Percentiles rank a stretch among this genome's conserved stretches.
Evolutionary conservation across 106 monocot genomes (phyloP).

Genomic region (Gastrodia elata): DNA sequence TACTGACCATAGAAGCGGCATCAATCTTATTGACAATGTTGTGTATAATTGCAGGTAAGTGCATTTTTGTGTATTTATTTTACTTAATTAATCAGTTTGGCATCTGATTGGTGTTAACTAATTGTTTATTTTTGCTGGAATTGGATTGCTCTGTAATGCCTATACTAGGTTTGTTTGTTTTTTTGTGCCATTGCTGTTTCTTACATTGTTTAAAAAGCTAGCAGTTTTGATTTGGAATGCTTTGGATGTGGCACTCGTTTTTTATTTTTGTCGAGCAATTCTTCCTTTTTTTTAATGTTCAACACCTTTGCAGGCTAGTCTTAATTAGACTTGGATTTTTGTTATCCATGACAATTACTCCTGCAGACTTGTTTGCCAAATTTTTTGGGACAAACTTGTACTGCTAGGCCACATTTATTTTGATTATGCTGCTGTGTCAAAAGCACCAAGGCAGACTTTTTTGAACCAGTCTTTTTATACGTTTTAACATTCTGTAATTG

Average conservation of each 20-base stretch:
- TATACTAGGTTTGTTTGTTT: neutral
- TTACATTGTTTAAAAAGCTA: neutral
- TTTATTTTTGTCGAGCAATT: too few species aligned
- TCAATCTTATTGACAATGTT: slow-evolving; percentile 81
- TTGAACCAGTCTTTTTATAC: too few species aligned
- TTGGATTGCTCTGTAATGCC: neutral
- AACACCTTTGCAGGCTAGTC: too few species aligned
- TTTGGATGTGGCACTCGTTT: neutral
- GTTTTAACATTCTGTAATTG: too few species aligned
- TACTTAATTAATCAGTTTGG: neutral
- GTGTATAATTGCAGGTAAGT: slow-evolving; percentile 72
- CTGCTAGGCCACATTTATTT: too few species aligned
- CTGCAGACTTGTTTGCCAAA: too few species aligned
- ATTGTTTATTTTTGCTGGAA: neutral
- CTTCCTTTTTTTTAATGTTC: too few species aligned
- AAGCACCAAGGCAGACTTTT: too few species aligned
- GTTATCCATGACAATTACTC: too few species aligned
- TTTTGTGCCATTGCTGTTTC: neutral
- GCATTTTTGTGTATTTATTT: neutral
- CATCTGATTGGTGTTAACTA: neutral
- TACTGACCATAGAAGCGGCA: slow-evolving; percentile 67
- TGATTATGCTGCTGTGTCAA: too few species aligned
- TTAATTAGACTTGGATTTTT: too few species aligned
- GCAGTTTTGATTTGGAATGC: neutral
- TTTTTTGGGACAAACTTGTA: too few species aligned